Evolutionary conservation across 805 yeast genomes (phyloP).

Genomic region (Starmerella davenportii): DNA sequence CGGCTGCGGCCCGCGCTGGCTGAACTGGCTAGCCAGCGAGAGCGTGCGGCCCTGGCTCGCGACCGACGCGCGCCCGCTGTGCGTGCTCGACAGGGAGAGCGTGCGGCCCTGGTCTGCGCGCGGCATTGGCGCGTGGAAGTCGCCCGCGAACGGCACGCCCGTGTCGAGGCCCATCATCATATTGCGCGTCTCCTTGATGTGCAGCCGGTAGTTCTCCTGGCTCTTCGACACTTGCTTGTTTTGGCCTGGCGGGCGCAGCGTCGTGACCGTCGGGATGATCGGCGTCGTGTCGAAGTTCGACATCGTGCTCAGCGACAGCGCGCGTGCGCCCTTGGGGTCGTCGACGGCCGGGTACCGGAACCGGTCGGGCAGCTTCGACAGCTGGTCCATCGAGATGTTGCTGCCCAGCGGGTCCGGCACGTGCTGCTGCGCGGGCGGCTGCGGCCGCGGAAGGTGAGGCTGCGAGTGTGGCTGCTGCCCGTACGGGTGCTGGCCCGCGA

Average conservation of each 20-base stretch:
- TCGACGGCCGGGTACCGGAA: constrained; percentile 22
- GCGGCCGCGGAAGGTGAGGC: not conserved
- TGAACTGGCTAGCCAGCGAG: not conserved
- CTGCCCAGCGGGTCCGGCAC: constrained; percentile 1
- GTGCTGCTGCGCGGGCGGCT: not conserved
- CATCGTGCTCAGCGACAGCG: constrained; percentile 22
- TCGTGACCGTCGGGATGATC: constrained; percentile 21
- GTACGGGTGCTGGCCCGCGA: not conserved
- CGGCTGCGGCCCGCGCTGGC: not conserved
- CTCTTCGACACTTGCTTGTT: constrained; percentile 1
- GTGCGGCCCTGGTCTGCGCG: constrained; percentile 3
- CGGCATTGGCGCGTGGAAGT: constrained; percentile 1
- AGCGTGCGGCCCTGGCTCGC: not conserved
- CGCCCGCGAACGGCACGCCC: constrained; percentile 14
- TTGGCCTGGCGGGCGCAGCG: constrained; percentile 1
- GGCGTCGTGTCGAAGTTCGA: constrained; percentile 23
- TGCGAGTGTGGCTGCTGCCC: not conserved
- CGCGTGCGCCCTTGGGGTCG: constrained; percentile 11
- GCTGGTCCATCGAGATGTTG: constrained; percentile 14
- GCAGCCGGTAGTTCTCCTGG: constrained; percentile 17
- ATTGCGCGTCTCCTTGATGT: constrained; percentile 17
- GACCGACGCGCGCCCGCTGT: too few relatives aligned
- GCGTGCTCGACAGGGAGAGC: constrained; percentile 8
- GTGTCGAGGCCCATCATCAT: constrained; percentile 14
- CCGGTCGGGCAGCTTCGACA: constrained; percentile 20